These are phyloP conservation scores for Cydonia oblonga DNA, from an alignment of 331 rosid genomes.

Conservation along the genomic window DNA sequence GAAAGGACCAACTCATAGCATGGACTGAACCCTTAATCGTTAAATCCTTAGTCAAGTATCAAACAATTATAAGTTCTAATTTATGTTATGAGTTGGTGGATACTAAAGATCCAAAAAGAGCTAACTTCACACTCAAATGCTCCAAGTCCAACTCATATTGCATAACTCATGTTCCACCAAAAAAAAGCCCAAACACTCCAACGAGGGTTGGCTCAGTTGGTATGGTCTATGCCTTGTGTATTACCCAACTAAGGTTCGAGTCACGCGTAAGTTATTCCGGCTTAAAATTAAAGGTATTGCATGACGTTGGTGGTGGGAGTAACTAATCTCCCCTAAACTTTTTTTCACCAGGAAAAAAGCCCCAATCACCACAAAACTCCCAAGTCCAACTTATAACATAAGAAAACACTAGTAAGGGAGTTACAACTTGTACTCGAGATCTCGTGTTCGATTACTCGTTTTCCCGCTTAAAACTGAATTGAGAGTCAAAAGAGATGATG, in stretches of 20 bases:
- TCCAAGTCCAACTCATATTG: background rate
- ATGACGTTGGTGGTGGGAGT: no score
- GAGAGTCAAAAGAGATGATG: background rate
- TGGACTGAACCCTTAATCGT: background rate
- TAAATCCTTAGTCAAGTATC: background rate
- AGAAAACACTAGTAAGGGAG: no score
- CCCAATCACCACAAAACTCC: no score
- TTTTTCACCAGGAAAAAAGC: no score
- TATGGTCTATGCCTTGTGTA: no score
- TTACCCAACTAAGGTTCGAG: background rate
- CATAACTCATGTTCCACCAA: background rate
- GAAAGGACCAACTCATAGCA: background rate
- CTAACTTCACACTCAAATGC: background rate
- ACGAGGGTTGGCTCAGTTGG: no score
- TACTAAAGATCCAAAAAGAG: no score
- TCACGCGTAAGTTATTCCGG: accelerated
- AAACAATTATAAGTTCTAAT: no score
- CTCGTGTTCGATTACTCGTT: background rate
- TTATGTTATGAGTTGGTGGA: no score
- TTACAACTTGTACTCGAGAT: no score
- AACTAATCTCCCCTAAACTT: no score
- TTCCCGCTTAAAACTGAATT: background rate
- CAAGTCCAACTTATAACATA: background rate
- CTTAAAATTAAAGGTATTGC: no score
- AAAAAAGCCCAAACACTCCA: background rate